phyloP scores from a whole-genome alignment of 345 rosid genomes.

The Camelina hispida region DNA sequence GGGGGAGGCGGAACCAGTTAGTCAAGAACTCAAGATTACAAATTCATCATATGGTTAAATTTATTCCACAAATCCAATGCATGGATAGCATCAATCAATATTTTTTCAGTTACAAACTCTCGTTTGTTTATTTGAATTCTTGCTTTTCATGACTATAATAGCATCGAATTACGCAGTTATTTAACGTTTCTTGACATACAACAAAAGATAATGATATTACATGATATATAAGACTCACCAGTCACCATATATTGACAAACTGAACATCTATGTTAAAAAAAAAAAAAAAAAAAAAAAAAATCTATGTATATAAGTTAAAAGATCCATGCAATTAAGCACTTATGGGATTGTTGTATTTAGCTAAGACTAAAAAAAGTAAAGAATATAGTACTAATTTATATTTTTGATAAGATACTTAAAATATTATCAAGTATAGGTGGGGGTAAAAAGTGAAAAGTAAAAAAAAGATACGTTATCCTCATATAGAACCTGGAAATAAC shows the following conservation, averaged over 20 bases:
- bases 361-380: not conserved
- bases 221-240: not conserved
- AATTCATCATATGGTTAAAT: not conserved
- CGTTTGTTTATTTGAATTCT: not conserved
- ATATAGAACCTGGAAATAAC: constrained; percentile 50
- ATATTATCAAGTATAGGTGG: not conserved
- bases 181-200: not conserved
- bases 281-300: too few species aligned
- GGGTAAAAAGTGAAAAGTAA: constrained; percentile 27
- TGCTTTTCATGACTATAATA: not conserved
- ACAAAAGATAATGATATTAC: not conserved
- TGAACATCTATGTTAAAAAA: not conserved
- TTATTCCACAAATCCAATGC: constrained; percentile 25
- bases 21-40: constrained; percentile 16
- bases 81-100: constrained; percentile 18
- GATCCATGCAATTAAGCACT: constrained; percentile 7
- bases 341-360: not conserved
- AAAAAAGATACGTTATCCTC: constrained; percentile 34
- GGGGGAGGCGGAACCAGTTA: not conserved
- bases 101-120: constrained; percentile 16
- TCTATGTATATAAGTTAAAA: not conserved
- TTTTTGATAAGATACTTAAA: not conserved
- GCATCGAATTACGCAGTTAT: not conserved
- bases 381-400: not conserved
- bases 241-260: not conserved